Percentiles rank a stretch among this genome's conserved stretches.
phyloP scores from a whole-genome alignment of 139 green algal species.

The Closterium sp. region DNA sequence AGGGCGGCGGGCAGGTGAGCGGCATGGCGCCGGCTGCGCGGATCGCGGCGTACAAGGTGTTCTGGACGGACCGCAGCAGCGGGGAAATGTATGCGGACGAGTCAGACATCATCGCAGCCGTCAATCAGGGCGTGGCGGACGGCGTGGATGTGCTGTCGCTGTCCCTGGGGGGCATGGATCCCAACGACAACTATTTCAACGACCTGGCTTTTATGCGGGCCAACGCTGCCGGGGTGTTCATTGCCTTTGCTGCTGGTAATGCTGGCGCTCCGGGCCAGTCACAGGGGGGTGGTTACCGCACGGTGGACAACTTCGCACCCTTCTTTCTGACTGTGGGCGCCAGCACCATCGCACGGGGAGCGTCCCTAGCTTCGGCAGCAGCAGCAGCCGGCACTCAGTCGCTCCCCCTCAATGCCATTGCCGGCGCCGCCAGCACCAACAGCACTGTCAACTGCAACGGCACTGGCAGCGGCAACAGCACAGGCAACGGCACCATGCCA shows the following conservation, averaged over 20 bases:
- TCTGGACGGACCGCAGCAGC: background rate
- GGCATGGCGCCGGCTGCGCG: slow-evolving; percentile 26
- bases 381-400: too few relatives aligned
- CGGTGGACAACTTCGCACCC: background rate
- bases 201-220: background rate
- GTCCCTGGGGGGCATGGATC: background rate
- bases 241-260: background rate
- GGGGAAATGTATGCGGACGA: background rate
- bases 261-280: background rate
- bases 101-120: slow-evolving; percentile 10
- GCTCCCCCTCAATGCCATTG: too few relatives aligned
- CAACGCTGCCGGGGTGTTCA: background rate
- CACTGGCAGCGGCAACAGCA: background rate
- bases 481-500: background rate
- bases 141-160: slow-evolving; percentile 6
- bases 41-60: slow-evolving; percentile 28
- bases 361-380: background rate
- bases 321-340: background rate
- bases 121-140: slow-evolving; percentile 11
- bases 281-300: background rate
- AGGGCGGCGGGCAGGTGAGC: background rate
- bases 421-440: too few relatives aligned
- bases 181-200: background rate
- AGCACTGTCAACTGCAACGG: background rate
- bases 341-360: background rate